Percentiles rank a stretch among this genome's conserved stretches.
phyloP scores from a whole-genome alignment of 169 alveolate species.

The Theileria sp. region DNA sequence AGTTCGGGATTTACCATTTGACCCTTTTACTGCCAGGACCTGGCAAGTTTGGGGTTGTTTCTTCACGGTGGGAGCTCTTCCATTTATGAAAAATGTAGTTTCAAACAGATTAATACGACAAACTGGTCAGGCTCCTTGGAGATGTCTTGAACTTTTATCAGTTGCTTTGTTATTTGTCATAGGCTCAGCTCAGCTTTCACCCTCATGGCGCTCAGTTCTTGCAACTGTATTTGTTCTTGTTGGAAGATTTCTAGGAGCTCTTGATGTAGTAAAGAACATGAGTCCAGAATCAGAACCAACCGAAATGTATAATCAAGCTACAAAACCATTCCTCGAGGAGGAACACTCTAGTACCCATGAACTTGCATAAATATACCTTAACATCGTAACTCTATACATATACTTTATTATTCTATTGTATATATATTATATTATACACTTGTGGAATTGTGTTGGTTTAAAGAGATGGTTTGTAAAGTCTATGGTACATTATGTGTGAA shows the following conservation, averaged over 20 bases:
- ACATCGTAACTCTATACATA: neutral
- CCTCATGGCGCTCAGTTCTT: slow-evolving; percentile 60
- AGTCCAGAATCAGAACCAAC: slow-evolving; percentile 31
- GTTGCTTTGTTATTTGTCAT: slow-evolving; percentile 85
- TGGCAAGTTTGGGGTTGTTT: slow-evolving; percentile 91
- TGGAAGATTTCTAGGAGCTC: slow-evolving; percentile 65
- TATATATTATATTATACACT: neutral
- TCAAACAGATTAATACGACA: slow-evolving; percentile 87
- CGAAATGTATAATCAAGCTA: slow-evolving; percentile 38
- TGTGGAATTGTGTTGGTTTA: neutral
- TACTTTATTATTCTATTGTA: neutral
- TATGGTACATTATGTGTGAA: slow-evolving; percentile 16
- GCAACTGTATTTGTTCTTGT: slow-evolving; percentile 58
- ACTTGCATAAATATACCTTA: neutral
- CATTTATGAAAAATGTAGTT: slow-evolving; percentile 87
- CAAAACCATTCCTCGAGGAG: slow-evolving; percentile 62
- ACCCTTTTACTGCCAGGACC: slow-evolving; percentile 72
- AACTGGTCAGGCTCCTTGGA: slow-evolving; percentile 94
- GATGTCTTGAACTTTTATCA: slow-evolving; percentile 86
- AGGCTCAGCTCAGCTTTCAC: slow-evolving; percentile 75
- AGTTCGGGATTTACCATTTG: slow-evolving; percentile 75
- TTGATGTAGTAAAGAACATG: slow-evolving; percentile 61
- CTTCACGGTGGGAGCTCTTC: slow-evolving; percentile 88
- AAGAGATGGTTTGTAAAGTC: neutral
- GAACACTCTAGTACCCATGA: slow-evolving; percentile 31